Evolutionary conservation across 1,139 yeast genomes (phyloP).

Genomic region (Sporopachydermia cereana): DNA sequence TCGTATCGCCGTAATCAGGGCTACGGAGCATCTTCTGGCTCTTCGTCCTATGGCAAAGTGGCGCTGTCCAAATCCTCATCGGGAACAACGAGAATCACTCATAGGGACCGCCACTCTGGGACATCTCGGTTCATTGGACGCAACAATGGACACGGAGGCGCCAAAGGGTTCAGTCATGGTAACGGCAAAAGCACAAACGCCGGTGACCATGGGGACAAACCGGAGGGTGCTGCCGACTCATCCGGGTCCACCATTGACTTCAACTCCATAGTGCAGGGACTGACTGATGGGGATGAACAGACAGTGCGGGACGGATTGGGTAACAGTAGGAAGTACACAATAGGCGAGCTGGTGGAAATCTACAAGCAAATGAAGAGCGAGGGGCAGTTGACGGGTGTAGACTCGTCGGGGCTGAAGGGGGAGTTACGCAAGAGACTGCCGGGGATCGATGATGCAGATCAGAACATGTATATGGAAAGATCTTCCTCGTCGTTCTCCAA

Average conservation of each 20-base stretch:
- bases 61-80: neutral
- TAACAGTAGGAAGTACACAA: conserved; percentile 27
- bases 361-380: conserved; percentile 35
- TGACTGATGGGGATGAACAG: too few species aligned
- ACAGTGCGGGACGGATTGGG: too few species aligned
- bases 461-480: neutral
- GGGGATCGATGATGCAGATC: neutral
- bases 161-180: too few species aligned
- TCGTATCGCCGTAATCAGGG: neutral
- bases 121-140: neutral
- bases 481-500: neutral
- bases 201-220: too few species aligned
- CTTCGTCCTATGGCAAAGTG: conserved; percentile 1
- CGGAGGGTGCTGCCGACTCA: too few species aligned
- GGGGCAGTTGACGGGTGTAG: conserved; percentile 6
- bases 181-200: too few species aligned
- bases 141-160: neutral
- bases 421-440: neutral
- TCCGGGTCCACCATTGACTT: neutral
- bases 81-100: conserved; percentile 2
- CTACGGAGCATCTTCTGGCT: neutral
- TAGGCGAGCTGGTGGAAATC: conserved; percentile 42
- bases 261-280: neutral
- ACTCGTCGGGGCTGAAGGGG: neutral
- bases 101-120: conserved; percentile 6